Evolutionary conservation across 2,329 filamentous ascomycete genomes (phyloP), one percentile per base, ranked within the genome.

Genomic region (Cytospora mali): DNA sequence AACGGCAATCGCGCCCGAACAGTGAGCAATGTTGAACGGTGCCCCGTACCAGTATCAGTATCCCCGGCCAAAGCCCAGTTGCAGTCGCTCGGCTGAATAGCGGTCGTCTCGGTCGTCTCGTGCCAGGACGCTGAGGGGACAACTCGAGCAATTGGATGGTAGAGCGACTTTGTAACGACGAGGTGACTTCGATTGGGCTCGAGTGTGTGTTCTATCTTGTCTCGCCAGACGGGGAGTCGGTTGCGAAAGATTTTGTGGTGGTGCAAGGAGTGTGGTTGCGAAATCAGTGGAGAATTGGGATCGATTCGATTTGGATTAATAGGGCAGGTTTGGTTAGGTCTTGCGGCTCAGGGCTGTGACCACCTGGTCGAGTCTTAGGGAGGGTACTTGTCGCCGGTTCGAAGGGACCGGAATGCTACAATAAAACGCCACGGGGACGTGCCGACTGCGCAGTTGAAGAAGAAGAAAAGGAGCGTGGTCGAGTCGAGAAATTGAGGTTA

Each of bases 1-100:
- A 65, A 62, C 58, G 61, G 55, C 53, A 62, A 50, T 42, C 60
- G 63, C 63, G 63, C 50, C 63, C 35, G 61, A 46, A 48, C 48
- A 58, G 60, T 56, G 58, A 59, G 55, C 63, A 65, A 58, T 56
- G 55, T 62, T 65, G 54, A 33, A 51, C 58, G 51, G 60, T 62
- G 51, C 55, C 54, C 60, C 48, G 46, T 58, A 49, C 55, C 60
- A 54, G 46, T 58, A 42, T 49, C n/a, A 53, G 48, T 51, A n/a
- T 49, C 50, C 55, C 52, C 35, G 23, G 60, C 55, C 60, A 53
- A 58, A 62, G 35, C 51, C 59, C 55, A 62, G 46, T 50, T 21
- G 46, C 55, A 60, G 48, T 53, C 39, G 52, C 51, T 54, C 53
- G 55, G 48, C n/a, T 53, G 35, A 16, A 29, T 54, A 51, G 60